A percentile compares a stretch with the other conserved stretches of the same genome.
Evolutionary conservation across 2,329 filamentous ascomycete species (phyloP).

Genomic region (Trichothecium sympodiale): DNA sequence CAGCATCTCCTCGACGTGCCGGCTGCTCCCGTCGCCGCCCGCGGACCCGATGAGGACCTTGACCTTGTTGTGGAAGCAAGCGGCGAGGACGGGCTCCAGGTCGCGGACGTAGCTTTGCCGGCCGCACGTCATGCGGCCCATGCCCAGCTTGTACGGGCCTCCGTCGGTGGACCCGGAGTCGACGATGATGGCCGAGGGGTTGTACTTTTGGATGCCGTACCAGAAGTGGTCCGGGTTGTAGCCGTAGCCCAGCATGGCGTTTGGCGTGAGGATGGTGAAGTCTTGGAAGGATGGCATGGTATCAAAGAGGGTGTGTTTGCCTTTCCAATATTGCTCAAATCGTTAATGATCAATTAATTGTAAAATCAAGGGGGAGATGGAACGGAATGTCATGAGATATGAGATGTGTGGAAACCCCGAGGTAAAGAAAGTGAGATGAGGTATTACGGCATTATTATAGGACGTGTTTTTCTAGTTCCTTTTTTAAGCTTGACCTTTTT

Average conservation of each 20-base stretch:
- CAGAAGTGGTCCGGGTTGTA: conserved; percentile 17
- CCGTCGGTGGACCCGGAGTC: conserved; percentile 18
- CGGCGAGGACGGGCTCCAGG: conserved; percentile 16
- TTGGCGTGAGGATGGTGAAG: conserved; percentile 17
- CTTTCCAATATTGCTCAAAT: too few species aligned
- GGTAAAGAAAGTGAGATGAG: too few species aligned
- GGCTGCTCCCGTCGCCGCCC: conserved; percentile 26
- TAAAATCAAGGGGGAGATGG: too few species aligned
- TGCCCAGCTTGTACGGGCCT: conserved; percentile 23
- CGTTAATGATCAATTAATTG: too few species aligned
- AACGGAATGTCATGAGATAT: too few species aligned
- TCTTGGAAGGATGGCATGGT: conserved; percentile 4
- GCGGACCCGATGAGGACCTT: conserved; percentile 22
- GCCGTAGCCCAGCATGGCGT: conserved; percentile 21
- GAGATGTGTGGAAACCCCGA: too few species aligned
- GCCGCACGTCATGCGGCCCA: conserved; percentile 24
- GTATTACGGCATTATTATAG: too few species aligned
- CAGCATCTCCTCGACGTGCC: conserved; percentile 26
- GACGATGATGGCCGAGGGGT: conserved; percentile 16
- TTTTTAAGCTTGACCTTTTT: too few species aligned
- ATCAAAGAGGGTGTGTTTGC: too few species aligned
- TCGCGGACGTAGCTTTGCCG: conserved; percentile 27
- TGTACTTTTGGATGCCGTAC: conserved; percentile 15
- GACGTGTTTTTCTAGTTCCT: too few species aligned
- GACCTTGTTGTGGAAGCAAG: conserved; percentile 12